Evolutionary conservation across 257 asterid species (phyloP).

Genomic region (Gardenia jasminoides): DNA sequence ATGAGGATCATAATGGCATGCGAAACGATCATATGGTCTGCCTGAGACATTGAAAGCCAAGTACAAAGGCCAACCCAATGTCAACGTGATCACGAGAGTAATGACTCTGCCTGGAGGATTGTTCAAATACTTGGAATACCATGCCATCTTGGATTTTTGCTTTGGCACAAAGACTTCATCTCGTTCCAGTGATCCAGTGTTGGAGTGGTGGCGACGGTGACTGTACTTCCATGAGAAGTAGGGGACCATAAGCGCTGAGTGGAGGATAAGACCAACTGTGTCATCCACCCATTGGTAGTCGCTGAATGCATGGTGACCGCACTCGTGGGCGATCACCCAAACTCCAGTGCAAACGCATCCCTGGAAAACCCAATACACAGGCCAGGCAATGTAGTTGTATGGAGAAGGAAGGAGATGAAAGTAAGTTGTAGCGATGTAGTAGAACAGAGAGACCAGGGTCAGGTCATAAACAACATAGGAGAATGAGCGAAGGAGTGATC

Average conservation of each 20-base stretch:
- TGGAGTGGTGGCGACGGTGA: slow-evolving; percentile 76
- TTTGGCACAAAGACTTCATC: slow-evolving; percentile 77
- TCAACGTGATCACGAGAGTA: slow-evolving; percentile 41
- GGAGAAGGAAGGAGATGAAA: slow-evolving; percentile 46
- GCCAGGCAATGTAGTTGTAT: slow-evolving; percentile 46
- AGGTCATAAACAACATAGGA: slow-evolving; percentile 56
- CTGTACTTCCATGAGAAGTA: slow-evolving; percentile 78
- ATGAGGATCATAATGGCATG: slow-evolving; percentile 58
- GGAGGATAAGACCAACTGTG: slow-evolving; percentile 65
- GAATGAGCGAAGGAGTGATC: slow-evolving; percentile 55
- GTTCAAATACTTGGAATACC: slow-evolving; percentile 62
- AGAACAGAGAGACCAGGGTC: slow-evolving; percentile 33
- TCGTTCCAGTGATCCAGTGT: slow-evolving; percentile 68
- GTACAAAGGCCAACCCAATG: slow-evolving; percentile 73
- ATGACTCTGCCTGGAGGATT: slow-evolving; percentile 61
- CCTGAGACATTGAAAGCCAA: slow-evolving; percentile 64
- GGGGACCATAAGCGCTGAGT: slow-evolving; percentile 64
- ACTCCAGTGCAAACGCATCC: slow-evolving; percentile 67
- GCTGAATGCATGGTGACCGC: slow-evolving; percentile 77
- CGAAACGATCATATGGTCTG: slow-evolving; percentile 57
- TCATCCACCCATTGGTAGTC: slow-evolving; percentile 71
- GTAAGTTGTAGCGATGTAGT: slow-evolving; percentile 51
- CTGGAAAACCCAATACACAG: slow-evolving; percentile 46
- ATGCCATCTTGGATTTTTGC: slow-evolving; percentile 36
- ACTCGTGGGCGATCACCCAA: slow-evolving; percentile 73